Percentiles rank a stretch among this genome's conserved stretches.
Evolutionary conservation across 148 eudicot species (phyloP).

Genomic region (Nepenthes gracilis): DNA sequence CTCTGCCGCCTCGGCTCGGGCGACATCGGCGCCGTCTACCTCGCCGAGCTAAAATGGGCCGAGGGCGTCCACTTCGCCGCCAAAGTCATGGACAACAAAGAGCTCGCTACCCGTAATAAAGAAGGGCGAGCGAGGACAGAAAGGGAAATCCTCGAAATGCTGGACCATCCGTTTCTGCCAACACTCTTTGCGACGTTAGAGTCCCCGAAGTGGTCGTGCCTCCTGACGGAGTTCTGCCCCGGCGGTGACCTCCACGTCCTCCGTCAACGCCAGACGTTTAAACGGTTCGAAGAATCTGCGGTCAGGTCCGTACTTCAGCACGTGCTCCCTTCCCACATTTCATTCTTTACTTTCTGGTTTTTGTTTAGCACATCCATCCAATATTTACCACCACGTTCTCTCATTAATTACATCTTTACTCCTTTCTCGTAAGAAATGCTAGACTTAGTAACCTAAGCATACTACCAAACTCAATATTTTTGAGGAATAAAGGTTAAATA

Average conservation of each 20-base stretch:
- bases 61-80: conserved; percentile 51
- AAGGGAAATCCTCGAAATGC: conserved; percentile 54
- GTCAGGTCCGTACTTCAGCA: conserved; percentile 49
- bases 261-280: conserved; percentile 77
- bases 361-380: not conserved
- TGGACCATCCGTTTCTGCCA: conserved; percentile 87
- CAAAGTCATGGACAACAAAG: conserved; percentile 79
- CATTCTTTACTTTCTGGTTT: not conserved
- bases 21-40: conserved; percentile 85
- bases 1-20: conserved; percentile 78
- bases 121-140: conserved; percentile 66
- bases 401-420: no score
- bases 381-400: no score
- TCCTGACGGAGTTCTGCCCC: conserved; percentile 86
- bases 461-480: no score
- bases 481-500: no score
- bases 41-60: conserved; percentile 49
- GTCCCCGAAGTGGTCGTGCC: conserved; percentile 62
- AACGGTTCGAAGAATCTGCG: conserved; percentile 71
- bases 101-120: conserved; percentile 57
- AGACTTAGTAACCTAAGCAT: no score
- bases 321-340: not conserved
- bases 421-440: no score
- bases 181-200: conserved; percentile 55
- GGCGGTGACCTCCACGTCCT: conserved; percentile 96